Evolutionary conservation across 1,284 basidiomycete genomes (phyloP), one percentile per base, ranked within the genome.

Genomic region (Entoloma clypeatum): DNA sequence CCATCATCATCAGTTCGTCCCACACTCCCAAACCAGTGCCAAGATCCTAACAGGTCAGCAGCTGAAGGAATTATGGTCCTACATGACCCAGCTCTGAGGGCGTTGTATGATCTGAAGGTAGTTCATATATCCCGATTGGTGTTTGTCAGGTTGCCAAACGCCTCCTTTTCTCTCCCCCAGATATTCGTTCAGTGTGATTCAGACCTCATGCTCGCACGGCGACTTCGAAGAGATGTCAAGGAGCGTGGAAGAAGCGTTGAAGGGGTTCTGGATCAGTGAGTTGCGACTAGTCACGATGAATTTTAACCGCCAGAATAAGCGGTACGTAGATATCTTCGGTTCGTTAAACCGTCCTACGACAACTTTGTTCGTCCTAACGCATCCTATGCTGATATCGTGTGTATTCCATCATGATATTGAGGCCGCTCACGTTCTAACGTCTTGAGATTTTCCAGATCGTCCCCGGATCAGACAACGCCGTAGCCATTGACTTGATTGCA

Each of bases 191-290:
- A 88, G 74, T 93, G 91, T 41, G 95, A 98, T 59, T 87, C 92
- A 2, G 95, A 99, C 61, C 68, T 98, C 9, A 99, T 99, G 95
- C 82, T 99, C 30, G 93, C 95, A 2, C 77, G 95, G 36, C 81
- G 95, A 24, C 88, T 99, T 46, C 74, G 79, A 50, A 74, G 95
- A 43, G 95, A 99, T 56, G 79, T 90, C 5, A 78, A 82, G 50
- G 93, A 99, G 60, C 78, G 95, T 28, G 92, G 90, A 0, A 71
- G 95, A 44, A 82, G 77, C 46, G 85, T 97, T 0, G 79, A 83
- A 1, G 93, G 94, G 3, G 79, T 97, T 37, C 71, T 99, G 10
- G 86, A 94, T 54, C 95, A 98, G 82, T 90, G 56, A 46, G 73
- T 27, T 48, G 25, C 47, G 49, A 7, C 26, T 35, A 30, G 7